These are phyloP conservation scores for Gryganskiella cystojenkinii DNA, from an alignment of 192 early-diverging fungal genomes.

Conservation along the genomic window DNA sequence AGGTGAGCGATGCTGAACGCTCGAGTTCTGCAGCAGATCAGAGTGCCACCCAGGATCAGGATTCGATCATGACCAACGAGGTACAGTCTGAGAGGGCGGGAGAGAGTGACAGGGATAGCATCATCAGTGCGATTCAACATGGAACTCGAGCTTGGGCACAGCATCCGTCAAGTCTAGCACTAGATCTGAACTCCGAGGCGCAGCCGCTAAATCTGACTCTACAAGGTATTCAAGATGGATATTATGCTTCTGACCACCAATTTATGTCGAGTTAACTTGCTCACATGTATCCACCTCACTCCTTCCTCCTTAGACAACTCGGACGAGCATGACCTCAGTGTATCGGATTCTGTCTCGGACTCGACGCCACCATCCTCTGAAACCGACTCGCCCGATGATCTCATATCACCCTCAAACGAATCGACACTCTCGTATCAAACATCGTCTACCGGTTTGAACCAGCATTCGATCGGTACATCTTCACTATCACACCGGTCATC, in stretches of 20 bases:
- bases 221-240: conserved; percentile 14
- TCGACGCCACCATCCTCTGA: conserved; percentile 2
- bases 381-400: neutral
- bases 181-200: neutral
- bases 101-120: conserved; percentile 5
- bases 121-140: conserved; percentile 25
- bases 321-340: no score
- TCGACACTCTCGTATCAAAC: conserved; percentile 28
- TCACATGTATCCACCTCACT: conserved; percentile 6
- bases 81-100: neutral
- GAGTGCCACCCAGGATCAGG: neutral
- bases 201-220: conserved; percentile 8
- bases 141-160: conserved; percentile 33
- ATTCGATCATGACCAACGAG: neutral
- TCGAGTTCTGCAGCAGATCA: neutral
- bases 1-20: no score
- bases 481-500: conserved; percentile 35
- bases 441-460: conserved; percentile 25
- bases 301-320: neutral
- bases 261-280: no score
- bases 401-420: conserved; percentile 24
- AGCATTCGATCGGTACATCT: conserved; percentile 10
- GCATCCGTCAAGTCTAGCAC: conserved; percentile 18
- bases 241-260: no score
- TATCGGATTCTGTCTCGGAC: no score